These are phyloP conservation scores for Henckelia pumila DNA, from an alignment of 257 asterid genomes.

Conservation along the genomic window DNA sequence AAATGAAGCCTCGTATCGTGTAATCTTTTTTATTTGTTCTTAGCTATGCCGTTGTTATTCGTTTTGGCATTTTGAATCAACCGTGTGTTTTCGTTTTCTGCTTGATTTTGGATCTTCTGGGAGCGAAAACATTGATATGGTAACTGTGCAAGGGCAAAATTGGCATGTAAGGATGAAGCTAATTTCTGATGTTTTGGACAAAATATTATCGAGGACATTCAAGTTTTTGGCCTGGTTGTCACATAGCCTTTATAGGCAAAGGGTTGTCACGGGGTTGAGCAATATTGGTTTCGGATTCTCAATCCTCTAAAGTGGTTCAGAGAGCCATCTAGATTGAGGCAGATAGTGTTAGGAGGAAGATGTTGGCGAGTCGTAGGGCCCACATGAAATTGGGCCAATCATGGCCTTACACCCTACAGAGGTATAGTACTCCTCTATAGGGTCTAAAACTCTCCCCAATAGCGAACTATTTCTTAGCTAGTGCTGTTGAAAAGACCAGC, in stretches of 20 bases:
- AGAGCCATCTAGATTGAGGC: background rate
- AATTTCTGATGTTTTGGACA: background rate
- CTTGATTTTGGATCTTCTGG: background rate
- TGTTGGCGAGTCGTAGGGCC: too few relatives aligned
- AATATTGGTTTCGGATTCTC: background rate
- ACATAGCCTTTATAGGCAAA: background rate
- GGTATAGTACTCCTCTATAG: too few relatives aligned
- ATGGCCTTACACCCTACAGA: too few relatives aligned
- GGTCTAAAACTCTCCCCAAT: too few relatives aligned
- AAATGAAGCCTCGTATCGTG: conserved; percentile 77
- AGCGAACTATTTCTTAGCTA: too few relatives aligned
- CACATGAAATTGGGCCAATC: too few relatives aligned
- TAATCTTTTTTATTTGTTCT: conserved; percentile 25
- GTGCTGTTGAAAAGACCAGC: too few relatives aligned
- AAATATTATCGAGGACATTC: background rate
- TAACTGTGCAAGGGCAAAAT: background rate
- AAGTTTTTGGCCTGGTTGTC: background rate
- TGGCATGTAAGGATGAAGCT: background rate
- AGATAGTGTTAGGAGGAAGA: too few relatives aligned
- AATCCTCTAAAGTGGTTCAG: background rate
- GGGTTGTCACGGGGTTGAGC: background rate
- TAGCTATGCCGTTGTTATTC: background rate
- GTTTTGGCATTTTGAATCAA: background rate
- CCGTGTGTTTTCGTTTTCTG: background rate
- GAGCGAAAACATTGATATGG: too few relatives aligned